Base-by-base conservation (phyloP, 495 filamentous ascomycete genomes). In the Lasiosphaeria miniovina region DNA sequence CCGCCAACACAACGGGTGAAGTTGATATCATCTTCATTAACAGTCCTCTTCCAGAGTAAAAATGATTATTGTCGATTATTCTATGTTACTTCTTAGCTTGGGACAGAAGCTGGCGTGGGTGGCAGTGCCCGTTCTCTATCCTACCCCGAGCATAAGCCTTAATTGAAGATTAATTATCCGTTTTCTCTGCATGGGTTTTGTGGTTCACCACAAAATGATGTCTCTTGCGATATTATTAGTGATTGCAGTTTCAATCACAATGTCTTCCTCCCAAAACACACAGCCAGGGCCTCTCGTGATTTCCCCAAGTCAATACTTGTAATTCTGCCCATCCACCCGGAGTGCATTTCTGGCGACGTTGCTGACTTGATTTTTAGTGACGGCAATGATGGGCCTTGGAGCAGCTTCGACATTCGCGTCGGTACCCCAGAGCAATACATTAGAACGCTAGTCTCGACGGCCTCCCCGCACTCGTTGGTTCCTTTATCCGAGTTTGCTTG, bases 361-460 rank as follows among this genome's bases (percentile, higher is more conserved):
- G 33, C 57, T 71, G 24, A 58, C 59, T 36, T 10, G 34, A 15
- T 11, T 24, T 60, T 14, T 60, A 84, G 80, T 73, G 79, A 82
- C 40, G 82, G 82, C 12, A 75, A 75, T 62, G 82, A 84, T 66
- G 82, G 82, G 15, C 65, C 68, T 10, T 84, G 82, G 82, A 79
- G 75, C 36, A 76, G 80, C 5, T 83, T 84, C 60, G 69, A 68
- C 45, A 54, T 85, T 31, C 66, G 70, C 15, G 69, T 84, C 9
- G 83, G 82, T 49, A 75, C 70, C 6, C 82, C 82, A 6, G 61
- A 72, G 35, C 80, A 84, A 58, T 68, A 62, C 59, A 64, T 79
- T 36, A 71, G 75, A 34, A 73, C 80, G 5, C 69, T 82, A 4
- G 61, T 76, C 4, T 81, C 82, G 35, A 82, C 77, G 36, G 71